Percentiles rank a stretch among this genome's conserved stretches.
Evolutionary conservation across 2,329 filamentous ascomycete species (phyloP).

Genomic region (Sphaceloma murrayae): DNA sequence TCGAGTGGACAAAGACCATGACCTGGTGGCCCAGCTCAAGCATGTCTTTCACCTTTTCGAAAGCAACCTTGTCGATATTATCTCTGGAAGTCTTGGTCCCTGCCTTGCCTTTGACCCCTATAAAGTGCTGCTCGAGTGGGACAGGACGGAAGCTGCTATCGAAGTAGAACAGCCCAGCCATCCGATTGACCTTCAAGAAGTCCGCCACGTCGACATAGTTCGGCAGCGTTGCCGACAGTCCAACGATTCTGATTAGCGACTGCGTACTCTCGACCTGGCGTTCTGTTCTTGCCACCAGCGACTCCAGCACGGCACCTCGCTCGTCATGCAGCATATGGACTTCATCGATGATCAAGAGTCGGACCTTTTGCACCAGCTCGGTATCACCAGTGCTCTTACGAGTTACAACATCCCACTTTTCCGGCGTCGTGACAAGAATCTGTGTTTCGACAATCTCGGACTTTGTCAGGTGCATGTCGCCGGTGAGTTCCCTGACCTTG

Average conservation of each 20-base stretch:
- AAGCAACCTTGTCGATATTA: constrained; percentile 77
- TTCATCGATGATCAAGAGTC: constrained; percentile 93
- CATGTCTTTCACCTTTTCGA: constrained; percentile 94
- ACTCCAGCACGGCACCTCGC: constrained; percentile 89
- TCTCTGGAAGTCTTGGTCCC: constrained; percentile 73
- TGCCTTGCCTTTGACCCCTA: constrained; percentile 87
- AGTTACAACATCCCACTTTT: constrained; percentile 99
- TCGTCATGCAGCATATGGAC: constrained; percentile 99
- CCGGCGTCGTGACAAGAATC: constrained; percentile 95
- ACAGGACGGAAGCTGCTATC: constrained; percentile 93
- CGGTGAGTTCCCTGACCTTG: constrained; percentile 84
- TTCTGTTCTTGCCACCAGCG: constrained; percentile 86
- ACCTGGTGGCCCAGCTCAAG: constrained; percentile 84
- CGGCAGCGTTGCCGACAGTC: constrained; percentile 86
- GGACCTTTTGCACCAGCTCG: constrained; percentile 93
- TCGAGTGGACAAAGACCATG: constrained; percentile 98
- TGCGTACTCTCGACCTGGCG: constrained; percentile 97
- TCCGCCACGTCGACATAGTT: constrained; percentile 97
- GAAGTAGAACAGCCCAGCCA: constrained; percentile 92
- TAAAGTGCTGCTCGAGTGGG: constrained; percentile 91
- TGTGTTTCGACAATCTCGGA: constrained; percentile 91
- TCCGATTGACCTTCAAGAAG: constrained; percentile 90
- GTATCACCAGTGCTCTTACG: constrained; percentile 95
- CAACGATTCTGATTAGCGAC: constrained; percentile 90
- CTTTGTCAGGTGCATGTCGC: constrained; percentile 98